These are phyloP conservation scores for Naganishia friedmannii DNA, from an alignment of 768 basidiomycete species.

Conservation along the genomic window DNA sequence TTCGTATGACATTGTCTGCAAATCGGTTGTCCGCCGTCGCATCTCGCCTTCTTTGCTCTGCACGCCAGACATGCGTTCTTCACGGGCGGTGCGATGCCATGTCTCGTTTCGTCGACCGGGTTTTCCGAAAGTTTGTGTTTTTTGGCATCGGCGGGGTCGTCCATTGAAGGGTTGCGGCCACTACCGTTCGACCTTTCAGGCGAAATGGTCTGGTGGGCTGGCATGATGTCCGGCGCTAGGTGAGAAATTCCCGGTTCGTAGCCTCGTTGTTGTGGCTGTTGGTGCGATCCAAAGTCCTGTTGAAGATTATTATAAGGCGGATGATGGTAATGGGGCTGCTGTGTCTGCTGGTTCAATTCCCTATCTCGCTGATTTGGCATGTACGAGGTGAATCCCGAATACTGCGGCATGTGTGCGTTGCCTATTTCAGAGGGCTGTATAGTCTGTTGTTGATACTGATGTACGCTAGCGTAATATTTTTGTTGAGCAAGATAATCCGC, in stretches of 20 bases:
- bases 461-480: background rate
- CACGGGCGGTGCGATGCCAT: conserved; percentile 29
- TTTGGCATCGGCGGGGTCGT: background rate
- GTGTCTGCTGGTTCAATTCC: background rate
- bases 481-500: background rate
- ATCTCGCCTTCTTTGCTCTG: conserved; percentile 48
- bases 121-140: conserved; percentile 2
- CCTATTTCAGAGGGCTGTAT: background rate
- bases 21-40: conserved; percentile 47
- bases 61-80: conserved; percentile 47
- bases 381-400: conserved; percentile 4
- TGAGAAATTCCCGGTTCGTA: background rate
- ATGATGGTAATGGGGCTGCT: background rate
- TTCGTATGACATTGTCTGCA: conserved; percentile 47
- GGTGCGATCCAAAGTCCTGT: background rate
- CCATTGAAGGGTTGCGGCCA: background rate
- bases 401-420: background rate
- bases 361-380: background rate
- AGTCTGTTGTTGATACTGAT: background rate
- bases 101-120: background rate
- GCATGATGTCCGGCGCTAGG: background rate
- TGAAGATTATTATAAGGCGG: background rate
- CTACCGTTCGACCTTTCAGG: conserved; percentile 1
- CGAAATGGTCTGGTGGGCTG: background rate
- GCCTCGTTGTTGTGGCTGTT: background rate